Evolutionary conservation across 176 grass and related monocot species (phyloP).

Genomic region (Zizania latifolia): DNA sequence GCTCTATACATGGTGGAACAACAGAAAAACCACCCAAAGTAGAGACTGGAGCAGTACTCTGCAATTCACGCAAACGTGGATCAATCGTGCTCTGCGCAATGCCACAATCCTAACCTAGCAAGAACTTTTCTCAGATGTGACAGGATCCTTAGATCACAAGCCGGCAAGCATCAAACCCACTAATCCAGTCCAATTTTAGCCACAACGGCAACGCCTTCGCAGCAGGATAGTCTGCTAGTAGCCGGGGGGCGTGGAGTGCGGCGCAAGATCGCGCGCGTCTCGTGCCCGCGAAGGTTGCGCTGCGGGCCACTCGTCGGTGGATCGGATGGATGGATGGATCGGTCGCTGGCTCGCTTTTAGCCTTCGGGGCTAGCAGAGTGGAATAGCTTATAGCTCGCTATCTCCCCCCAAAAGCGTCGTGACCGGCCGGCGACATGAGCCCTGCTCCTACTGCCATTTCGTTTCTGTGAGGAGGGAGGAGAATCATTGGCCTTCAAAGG

Average conservation of each 20-base stretch:
- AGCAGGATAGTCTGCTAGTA: background rate
- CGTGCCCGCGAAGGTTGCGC: slow-evolving; percentile 34
- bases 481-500: slow-evolving; percentile 39
- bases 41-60: background rate
- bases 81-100: too few relatives aligned
- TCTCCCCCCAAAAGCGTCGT: too few relatives aligned
- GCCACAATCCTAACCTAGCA: background rate
- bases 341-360: background rate
- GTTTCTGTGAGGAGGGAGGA: background rate
- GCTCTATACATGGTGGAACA: background rate
- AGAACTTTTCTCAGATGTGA: background rate
- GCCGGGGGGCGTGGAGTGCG: slow-evolving; percentile 22
- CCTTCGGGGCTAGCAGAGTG: too few relatives aligned
- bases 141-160: background rate
- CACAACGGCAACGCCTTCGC: too few relatives aligned
- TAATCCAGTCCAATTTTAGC: too few relatives aligned
- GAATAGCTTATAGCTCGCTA: too few relatives aligned
- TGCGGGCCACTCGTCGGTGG: background rate
- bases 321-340: background rate
- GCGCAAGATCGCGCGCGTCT: slow-evolving; percentile 12
- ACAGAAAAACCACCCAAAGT: background rate
- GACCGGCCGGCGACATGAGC: slow-evolving; percentile 4
- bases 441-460: background rate
- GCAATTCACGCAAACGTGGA: slow-evolving; percentile 17
- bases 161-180: background rate